These are phyloP conservation scores for Raphanus hybrid DNA, from an alignment of 441 rosid genomes.

Conservation along the genomic window DNA sequence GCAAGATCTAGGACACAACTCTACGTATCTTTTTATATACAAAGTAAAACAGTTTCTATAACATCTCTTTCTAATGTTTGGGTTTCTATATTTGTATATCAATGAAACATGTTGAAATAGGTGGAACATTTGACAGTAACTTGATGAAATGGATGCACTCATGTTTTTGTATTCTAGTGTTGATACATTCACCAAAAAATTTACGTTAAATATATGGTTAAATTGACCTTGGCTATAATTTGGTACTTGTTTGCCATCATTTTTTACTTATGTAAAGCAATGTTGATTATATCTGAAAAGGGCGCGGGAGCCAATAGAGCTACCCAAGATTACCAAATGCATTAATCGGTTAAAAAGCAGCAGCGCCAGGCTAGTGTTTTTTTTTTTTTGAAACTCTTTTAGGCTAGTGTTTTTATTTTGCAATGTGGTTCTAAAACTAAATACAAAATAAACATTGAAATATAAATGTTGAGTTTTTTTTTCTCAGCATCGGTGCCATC, in stretches of 20 bases:
- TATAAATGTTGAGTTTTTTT: background rate
- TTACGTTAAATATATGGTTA: background rate
- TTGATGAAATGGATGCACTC: background rate
- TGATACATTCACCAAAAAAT: background rate
- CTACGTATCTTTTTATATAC: background rate
- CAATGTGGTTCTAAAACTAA: background rate
- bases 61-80: slow-evolving; percentile 1
- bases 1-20: background rate
- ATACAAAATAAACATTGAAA: background rate
- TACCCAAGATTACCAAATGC: slow-evolving; percentile 31
- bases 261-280: background rate
- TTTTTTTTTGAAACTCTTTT: background rate
- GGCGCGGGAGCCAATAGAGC: slow-evolving; percentile 21
- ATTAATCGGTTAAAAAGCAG: slow-evolving; percentile 35
- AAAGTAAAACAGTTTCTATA: background rate
- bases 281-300: slow-evolving; percentile 11
- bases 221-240: slow-evolving; percentile 9
- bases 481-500: slow-evolving; percentile 28
- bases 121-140: background rate
- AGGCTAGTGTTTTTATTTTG: slow-evolving; percentile 26
- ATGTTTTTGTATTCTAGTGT: background rate
- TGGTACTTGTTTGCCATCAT: background rate
- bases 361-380: slow-evolving; percentile 27
- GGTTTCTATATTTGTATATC: background rate
- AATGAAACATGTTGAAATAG: background rate